Evolutionary conservation across 2,329 filamentous ascomycete genomes (phyloP).

Genomic region (Pseudocercospora fuligena): DNA sequence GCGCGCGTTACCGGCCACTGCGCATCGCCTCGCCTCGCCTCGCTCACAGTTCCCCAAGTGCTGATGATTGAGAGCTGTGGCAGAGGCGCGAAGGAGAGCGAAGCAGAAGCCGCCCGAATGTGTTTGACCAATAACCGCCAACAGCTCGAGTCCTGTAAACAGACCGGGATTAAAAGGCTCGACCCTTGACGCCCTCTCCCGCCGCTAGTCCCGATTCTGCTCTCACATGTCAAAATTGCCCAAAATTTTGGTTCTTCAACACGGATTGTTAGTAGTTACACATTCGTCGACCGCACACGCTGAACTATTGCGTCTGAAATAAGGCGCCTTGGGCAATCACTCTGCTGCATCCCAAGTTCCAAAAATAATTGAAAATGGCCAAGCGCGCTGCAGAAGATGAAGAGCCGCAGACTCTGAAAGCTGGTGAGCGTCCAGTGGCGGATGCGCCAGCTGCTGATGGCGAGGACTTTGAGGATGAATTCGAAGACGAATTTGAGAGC

Average conservation of each 20-base stretch:
- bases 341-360: constrained; percentile 33
- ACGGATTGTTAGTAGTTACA: neutral
- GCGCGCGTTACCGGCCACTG: neutral
- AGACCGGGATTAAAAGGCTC: neutral
- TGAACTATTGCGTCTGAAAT: constrained; percentile 29
- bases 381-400: constrained; percentile 63
- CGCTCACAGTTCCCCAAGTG: neutral
- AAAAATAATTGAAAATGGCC: constrained; percentile 53
- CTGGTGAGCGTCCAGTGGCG: constrained; percentile 62
- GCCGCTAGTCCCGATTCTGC: neutral
- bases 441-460: constrained; percentile 57
- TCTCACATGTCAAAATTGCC: neutral
- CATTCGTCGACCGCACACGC: constrained; percentile 21
- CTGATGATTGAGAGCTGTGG: neutral
- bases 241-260: neutral
- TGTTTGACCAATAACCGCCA: neutral
- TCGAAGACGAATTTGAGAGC: constrained; percentile 88
- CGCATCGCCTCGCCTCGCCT: constrained; percentile 4
- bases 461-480: constrained; percentile 91
- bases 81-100: neutral
- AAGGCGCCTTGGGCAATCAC: constrained; percentile 37
- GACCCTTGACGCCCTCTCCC: neutral
- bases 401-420: constrained; percentile 61
- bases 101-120: neutral
- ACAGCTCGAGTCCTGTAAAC: too few relatives aligned